Conservation (phyloP, 306 rosid species). For the Cucurbita maxima region DNA sequence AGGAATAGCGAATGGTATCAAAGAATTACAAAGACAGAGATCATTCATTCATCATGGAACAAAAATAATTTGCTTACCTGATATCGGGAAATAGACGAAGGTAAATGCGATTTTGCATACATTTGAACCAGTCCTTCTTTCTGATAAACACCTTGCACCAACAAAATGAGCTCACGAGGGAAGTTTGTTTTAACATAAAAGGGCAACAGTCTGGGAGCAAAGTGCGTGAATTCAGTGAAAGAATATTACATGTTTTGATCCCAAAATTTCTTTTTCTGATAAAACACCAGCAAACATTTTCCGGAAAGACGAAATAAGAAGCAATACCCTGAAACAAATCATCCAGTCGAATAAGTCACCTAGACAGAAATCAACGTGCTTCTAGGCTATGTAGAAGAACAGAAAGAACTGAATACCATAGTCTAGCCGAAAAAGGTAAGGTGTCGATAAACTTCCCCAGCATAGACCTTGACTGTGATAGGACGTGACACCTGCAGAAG, state of each 20-base stretch:
- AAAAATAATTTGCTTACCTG: slow-evolving; percentile 26
- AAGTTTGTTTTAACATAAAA: slow-evolving; percentile 1
- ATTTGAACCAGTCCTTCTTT: slow-evolving; percentile 68
- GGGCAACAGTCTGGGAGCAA: not conserved
- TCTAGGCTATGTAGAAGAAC: not conserved
- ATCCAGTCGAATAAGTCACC: slow-evolving; percentile 10
- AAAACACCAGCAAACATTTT: slow-evolving; percentile 57
- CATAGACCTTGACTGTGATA: slow-evolving; percentile 43
- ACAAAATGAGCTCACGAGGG: slow-evolving; percentile 12
- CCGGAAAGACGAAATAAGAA: slow-evolving; percentile 52
- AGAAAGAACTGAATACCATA: slow-evolving; percentile 37
- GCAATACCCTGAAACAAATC: slow-evolving; percentile 59
- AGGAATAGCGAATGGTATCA: slow-evolving; percentile 2
- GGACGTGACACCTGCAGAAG: slow-evolving; percentile 57
- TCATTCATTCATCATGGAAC: not conserved
- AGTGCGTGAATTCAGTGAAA: slow-evolving; percentile 7
- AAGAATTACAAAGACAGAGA: slow-evolving; percentile 3
- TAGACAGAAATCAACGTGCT: slow-evolving; percentile 2
- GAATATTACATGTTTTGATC: slow-evolving; percentile 62
- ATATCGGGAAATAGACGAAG: slow-evolving; percentile 28
- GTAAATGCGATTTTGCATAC: slow-evolving; percentile 41
- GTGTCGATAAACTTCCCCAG: slow-evolving; percentile 59
- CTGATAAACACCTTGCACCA: slow-evolving; percentile 51
- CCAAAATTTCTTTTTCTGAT: slow-evolving; percentile 66
- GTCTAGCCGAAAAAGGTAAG: slow-evolving; percentile 66